Evolutionary conservation across 805 yeast species (phyloP).

Genomic region (Sugiyamaella boreocaroliniensis): DNA sequence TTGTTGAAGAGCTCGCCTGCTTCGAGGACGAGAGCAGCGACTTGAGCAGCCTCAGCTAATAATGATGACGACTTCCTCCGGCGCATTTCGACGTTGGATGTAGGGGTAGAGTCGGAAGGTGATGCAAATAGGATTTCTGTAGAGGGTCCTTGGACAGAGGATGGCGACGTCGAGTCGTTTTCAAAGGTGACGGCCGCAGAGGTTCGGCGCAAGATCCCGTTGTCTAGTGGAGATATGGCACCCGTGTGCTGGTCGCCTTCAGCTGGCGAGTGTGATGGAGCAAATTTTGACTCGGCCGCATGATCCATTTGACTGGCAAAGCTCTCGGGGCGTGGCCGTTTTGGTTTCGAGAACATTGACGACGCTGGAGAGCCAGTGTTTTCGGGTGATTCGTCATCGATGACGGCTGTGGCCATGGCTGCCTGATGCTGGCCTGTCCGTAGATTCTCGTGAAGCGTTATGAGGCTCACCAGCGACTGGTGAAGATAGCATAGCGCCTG

Average conservation of each 20-base stretch:
- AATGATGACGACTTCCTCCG: slow-evolving; percentile 13
- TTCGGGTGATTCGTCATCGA: slow-evolving; percentile 1
- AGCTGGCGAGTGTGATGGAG: neutral
- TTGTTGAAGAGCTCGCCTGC: neutral
- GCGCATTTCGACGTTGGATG: neutral
- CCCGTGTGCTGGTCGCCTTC: neutral
- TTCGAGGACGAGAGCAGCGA: slow-evolving; percentile 15
- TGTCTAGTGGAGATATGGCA: neutral
- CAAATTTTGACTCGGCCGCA: neutral
- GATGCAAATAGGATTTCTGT: neutral
- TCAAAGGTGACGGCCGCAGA: neutral
- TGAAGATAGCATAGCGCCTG: slow-evolving; percentile 23
- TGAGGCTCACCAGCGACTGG: slow-evolving; percentile 17
- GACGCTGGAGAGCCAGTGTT: neutral
- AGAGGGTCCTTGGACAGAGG: neutral
- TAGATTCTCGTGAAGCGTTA: slow-evolving; percentile 17
- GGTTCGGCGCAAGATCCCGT: neutral
- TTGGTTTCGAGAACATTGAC: slow-evolving; percentile 3
- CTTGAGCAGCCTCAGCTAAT: slow-evolving; percentile 18
- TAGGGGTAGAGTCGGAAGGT: neutral
- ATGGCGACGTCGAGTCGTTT: neutral
- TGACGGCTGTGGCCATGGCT: slow-evolving; percentile 8
- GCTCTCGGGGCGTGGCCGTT: slow-evolving; percentile 1
- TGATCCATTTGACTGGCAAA: neutral
- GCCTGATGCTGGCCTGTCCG: slow-evolving; percentile 15